phyloP scores from a whole-genome alignment of 495 filamentous ascomycete genomes.

The Xylaria acuta region DNA sequence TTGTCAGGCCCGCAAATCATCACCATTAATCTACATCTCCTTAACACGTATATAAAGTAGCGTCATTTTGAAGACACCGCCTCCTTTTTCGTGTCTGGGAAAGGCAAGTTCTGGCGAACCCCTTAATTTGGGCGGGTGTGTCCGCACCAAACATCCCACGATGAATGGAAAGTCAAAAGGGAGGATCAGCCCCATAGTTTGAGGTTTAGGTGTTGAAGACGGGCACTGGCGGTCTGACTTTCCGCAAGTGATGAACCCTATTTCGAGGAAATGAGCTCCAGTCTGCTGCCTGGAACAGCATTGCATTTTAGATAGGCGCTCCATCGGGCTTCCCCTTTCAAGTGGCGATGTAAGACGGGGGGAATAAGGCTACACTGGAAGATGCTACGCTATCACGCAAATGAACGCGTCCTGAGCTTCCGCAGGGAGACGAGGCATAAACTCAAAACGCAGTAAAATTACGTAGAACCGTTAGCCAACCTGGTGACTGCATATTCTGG shows the following conservation, averaged over 20 bases:
- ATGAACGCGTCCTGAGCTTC: not conserved
- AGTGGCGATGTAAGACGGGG: constrained; percentile 25
- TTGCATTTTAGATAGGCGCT: not conserved
- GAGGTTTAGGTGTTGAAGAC: not conserved
- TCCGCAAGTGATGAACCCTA: not conserved
- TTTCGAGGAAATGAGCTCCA: not conserved
- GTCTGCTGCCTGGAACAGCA: not conserved
- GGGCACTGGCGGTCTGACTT: not conserved
- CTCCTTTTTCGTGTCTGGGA: not conserved
- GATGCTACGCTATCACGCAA: not conserved
- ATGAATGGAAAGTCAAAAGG: not conserved
- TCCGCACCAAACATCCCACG: not conserved
- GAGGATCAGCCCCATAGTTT: not conserved
- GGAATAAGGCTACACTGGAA: not conserved
- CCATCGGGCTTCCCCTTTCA: not conserved
- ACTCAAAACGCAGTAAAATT: not conserved
- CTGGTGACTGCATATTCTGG: not conserved
- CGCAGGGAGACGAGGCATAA: not conserved
- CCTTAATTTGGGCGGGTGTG: not conserved
- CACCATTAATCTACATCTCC: not conserved
- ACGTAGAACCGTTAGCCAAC: not conserved
- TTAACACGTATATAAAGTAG: not conserved
- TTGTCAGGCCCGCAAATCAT: not conserved
- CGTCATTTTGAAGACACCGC: not conserved
- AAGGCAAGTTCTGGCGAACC: not conserved